A percentile compares a stretch with the other conserved stretches of the same genome.
phyloP scores from a whole-genome alignment of 176 grass and related monocot genomes.

The Triticum dicoccoides region DNA sequence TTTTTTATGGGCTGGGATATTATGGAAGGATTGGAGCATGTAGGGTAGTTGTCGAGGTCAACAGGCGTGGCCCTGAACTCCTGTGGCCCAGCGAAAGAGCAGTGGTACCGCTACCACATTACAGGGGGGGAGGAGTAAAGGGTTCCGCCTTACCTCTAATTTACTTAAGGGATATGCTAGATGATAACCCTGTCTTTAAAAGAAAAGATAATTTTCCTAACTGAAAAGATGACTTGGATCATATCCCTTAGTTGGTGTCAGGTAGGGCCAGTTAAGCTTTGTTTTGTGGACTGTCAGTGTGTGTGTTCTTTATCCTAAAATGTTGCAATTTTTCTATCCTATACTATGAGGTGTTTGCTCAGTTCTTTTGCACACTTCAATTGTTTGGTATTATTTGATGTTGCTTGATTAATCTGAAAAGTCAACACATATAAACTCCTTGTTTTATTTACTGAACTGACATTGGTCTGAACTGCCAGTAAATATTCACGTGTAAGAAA shows the following conservation, averaged over 20 bases:
- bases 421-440: background rate
- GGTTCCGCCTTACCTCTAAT: background rate
- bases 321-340: conserved; percentile 15
- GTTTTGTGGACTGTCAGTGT: background rate
- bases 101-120: background rate
- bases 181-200: background rate
- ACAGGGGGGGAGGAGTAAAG: background rate
- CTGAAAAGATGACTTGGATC: background rate
- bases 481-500: conserved; percentile 93
- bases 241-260: background rate
- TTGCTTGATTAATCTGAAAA: conserved; percentile 16
- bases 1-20: background rate
- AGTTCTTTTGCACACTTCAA: background rate
- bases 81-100: background rate
- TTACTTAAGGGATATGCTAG: background rate
- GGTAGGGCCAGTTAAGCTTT: background rate
- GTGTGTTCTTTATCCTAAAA: background rate
- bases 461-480: conserved; percentile 44
- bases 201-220: background rate
- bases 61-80: background rate
- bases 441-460: conserved; percentile 24
- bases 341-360: background rate
- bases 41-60: background rate
- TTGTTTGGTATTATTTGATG: conserved; percentile 11
- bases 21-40: background rate